Conservation (phyloP, 768 basidiomycete species). For the Tulasnella sp. region DNA sequence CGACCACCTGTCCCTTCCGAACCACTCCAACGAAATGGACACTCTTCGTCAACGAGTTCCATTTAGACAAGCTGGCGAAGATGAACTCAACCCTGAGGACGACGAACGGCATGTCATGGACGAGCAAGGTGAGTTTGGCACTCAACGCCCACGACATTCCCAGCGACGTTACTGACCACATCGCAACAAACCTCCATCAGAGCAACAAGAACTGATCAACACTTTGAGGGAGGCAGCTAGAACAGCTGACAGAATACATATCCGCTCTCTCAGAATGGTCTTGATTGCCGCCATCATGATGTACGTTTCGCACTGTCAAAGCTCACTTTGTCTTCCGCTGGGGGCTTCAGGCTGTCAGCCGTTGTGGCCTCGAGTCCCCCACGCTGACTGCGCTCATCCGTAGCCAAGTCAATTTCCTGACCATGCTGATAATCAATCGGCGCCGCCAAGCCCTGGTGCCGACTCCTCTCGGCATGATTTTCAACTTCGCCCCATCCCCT, state of each 20-base stretch:
- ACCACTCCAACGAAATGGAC: not conserved
- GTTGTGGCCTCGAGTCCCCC: not conserved
- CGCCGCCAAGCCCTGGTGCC: not conserved
- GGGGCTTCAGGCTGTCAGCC: not conserved
- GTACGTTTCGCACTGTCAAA: not conserved
- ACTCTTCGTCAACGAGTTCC: slow-evolving; percentile 4
- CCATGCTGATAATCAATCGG: not conserved
- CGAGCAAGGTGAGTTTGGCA: slow-evolving; percentile 7
- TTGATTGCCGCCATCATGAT: slow-evolving; percentile 4
- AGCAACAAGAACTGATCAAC: slow-evolving; percentile 8
- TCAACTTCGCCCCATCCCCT: not conserved
- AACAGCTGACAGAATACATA: slow-evolving; percentile 5
- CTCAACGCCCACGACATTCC: not conserved
- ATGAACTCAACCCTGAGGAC: slow-evolving; percentile 13
- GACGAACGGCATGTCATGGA: slow-evolving; percentile 14
- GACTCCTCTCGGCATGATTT: not conserved
- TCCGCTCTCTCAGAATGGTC: slow-evolving; percentile 9
- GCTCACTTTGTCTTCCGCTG: not conserved
- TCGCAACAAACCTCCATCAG: not conserved
- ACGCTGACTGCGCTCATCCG: not conserved
- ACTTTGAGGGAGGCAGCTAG: not conserved
- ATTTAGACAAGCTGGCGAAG: slow-evolving; percentile 2
- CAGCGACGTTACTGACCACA: not conserved
- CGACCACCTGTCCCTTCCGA: not conserved
- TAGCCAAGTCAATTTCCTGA: slow-evolving; percentile 9